Conservation (phyloP, 148 eudicot species). For the Vaccinium vitisidaea region DNA sequence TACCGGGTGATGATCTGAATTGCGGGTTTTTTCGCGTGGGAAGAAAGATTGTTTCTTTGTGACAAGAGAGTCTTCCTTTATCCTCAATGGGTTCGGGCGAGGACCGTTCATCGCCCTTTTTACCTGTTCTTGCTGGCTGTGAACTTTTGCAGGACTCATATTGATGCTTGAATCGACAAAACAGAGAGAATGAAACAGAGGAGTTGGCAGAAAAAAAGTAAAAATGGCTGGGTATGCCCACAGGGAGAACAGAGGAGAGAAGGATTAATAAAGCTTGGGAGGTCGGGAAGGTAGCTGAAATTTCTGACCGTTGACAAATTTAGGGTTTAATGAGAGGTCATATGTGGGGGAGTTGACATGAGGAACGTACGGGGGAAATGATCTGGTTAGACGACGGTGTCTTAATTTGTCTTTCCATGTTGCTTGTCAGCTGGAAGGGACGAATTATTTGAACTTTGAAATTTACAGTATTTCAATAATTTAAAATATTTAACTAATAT, state of each 20-base stretch:
- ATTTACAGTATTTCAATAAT: no score
- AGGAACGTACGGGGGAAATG: background rate
- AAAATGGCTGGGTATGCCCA: background rate
- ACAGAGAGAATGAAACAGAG: background rate
- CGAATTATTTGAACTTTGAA: background rate
- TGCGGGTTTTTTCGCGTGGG: background rate
- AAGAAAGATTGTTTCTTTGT: constrained; percentile 19
- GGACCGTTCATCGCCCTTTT: constrained; percentile 31
- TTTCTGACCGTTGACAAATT: constrained; percentile 18
- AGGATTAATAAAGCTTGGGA: background rate
- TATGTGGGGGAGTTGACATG: background rate
- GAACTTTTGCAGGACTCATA: constrained; percentile 26
- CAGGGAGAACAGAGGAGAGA: background rate
- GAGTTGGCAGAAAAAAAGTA: background rate
- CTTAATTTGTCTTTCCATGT: background rate
- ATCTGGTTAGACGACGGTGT: no score
- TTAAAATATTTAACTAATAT: no score
- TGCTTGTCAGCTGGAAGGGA: background rate
- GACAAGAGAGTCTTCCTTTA: constrained; percentile 23
- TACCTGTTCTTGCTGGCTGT: background rate
- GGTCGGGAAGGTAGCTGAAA: background rate
- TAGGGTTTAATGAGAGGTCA: background rate
- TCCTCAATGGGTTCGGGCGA: constrained; percentile 43
- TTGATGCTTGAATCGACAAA: background rate
- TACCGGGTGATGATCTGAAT: constrained; percentile 23